phyloP scores from a whole-genome alignment of 306 rosid genomes.

The Fragaria iinumae region DNA sequence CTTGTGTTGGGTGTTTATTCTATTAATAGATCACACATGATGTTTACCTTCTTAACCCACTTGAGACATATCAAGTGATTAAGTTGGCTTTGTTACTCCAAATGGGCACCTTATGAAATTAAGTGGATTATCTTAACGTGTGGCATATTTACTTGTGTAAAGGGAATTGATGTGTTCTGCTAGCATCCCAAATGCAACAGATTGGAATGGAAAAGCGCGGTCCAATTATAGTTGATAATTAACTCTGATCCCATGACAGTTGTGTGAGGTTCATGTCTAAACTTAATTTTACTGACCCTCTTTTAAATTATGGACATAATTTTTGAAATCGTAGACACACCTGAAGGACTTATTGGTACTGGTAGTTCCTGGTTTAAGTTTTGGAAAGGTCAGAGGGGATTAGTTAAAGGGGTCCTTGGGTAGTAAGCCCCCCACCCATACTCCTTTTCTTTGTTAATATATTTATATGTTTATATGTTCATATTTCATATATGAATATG shows the following conservation, averaged over 20 bases:
- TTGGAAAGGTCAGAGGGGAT: background rate
- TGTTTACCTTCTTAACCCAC: background rate
- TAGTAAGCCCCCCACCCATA: background rate
- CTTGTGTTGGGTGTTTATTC: background rate
- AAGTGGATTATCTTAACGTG: background rate
- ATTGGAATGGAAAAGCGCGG: background rate
- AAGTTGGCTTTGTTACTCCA: background rate
- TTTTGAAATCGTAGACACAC: background rate
- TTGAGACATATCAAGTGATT: background rate
- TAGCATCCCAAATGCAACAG: background rate
- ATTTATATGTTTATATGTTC: background rate
- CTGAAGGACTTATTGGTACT: background rate
- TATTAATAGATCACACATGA: conserved; percentile 1
- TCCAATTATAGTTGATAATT: background rate
- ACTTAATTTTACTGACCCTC: background rate
- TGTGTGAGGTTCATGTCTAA: background rate
- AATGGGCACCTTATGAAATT: background rate
- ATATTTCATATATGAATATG: background rate
- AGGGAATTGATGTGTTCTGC: background rate
- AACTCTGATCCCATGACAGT: background rate
- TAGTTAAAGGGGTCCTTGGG: background rate
- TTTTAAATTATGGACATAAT: background rate
- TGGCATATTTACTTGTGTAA: background rate
- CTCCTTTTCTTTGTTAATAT: background rate
- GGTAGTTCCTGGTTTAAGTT: background rate